Evolutionary conservation across 2,329 filamentous ascomycete species (phyloP).

Genomic region (Fonsecaea pedrosoi): DNA sequence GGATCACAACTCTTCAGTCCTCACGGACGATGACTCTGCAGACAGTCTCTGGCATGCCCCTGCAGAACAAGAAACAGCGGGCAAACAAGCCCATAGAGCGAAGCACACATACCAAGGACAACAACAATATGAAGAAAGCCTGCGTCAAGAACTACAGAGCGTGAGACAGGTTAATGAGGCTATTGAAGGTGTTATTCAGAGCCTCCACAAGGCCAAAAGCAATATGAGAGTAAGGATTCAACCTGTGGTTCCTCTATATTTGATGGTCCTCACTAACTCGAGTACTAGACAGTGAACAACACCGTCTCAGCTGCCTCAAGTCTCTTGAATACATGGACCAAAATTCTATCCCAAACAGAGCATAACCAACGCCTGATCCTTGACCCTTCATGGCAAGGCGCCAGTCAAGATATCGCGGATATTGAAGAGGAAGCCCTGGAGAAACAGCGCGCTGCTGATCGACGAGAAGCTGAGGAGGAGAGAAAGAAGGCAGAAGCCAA

Average conservation of each 20-base stretch:
- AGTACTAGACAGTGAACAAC: constrained; percentile 73
- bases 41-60: constrained; percentile 30
- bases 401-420: constrained; percentile 83
- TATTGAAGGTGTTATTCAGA: constrained; percentile 67
- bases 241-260: not conserved
- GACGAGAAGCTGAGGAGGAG: constrained; percentile 76
- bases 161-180: constrained; percentile 86
- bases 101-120: constrained; percentile 36
- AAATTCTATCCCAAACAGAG: constrained; percentile 94
- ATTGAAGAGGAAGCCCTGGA: constrained; percentile 79
- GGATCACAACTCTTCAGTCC: constrained; percentile 17
- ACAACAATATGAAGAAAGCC: constrained; percentile 72
- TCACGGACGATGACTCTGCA: constrained; percentile 16
- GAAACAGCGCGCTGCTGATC: constrained; percentile 77
- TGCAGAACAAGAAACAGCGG: constrained; percentile 18
- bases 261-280: constrained; percentile 6
- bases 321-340: constrained; percentile 92
- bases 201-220: constrained; percentile 55
- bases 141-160: constrained; percentile 80
- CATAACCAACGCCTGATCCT: constrained; percentile 94
- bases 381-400: constrained; percentile 87
- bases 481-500: constrained; percentile 71
- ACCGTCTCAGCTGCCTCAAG: constrained; percentile 88
- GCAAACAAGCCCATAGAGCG: constrained; percentile 11
- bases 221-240: constrained; percentile 56